These are phyloP conservation scores for Trypanosoma platydactyli DNA, from an alignment of 208 protist species.

Conservation along the genomic window DNA sequence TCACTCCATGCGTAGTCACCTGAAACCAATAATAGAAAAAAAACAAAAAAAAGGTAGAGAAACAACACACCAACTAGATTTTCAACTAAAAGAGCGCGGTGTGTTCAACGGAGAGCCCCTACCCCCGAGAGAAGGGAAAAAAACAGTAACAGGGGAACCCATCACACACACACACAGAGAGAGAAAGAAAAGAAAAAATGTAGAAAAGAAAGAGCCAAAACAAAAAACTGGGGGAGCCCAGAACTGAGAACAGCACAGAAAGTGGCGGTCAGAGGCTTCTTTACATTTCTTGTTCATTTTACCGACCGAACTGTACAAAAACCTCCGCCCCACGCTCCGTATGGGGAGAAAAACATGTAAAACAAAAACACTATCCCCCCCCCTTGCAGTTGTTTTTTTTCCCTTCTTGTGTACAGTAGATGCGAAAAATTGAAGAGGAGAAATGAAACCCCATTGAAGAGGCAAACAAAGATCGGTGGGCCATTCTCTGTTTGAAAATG, in stretches of 20 bases:
- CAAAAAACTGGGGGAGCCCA: too few relatives aligned
- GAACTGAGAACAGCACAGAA: too few relatives aligned
- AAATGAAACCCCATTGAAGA: not conserved
- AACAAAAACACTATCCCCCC: too few relatives aligned
- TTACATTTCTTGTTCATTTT: not conserved
- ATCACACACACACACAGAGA: not conserved
- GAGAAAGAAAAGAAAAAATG: not conserved
- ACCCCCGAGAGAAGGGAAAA: too few relatives aligned
- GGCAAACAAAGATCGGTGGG: not conserved
- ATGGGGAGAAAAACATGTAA: not conserved
- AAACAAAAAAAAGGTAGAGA: constrained; percentile 18
- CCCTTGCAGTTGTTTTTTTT: constrained; percentile 1
- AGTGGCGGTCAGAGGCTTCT: not conserved
- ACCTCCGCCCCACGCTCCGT: not conserved
- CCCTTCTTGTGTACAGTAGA: not conserved
- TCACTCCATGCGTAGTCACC: too few relatives aligned
- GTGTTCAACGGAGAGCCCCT: too few relatives aligned
- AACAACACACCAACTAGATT: not conserved
- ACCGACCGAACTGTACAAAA: not conserved
- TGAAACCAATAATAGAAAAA: constrained; percentile 1
- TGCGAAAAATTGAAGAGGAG: constrained; percentile 7
- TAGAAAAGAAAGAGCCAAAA: not conserved
- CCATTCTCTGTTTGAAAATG: not conserved
- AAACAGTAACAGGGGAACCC: too few relatives aligned
- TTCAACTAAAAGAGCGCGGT: too few relatives aligned